These are phyloP conservation scores for Taphrina wiesneri DNA, from an alignment of 1,139 yeast genomes.

Conservation along the genomic window DNA sequence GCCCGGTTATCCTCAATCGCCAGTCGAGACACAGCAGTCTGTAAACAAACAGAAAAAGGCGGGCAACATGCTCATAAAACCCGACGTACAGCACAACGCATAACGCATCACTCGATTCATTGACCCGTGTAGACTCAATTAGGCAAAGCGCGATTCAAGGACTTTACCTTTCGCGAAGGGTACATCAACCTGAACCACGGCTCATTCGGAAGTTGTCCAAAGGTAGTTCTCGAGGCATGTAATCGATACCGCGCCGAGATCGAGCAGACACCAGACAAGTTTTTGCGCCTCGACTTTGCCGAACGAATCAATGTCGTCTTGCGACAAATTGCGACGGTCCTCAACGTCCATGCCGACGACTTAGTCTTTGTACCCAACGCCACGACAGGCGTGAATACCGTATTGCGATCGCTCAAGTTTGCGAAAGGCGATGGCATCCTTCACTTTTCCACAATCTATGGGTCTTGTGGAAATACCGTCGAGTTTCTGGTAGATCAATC, in stretches of 20 bases:
- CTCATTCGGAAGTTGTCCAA: slow-evolving; percentile 29
- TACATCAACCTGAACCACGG: slow-evolving; percentile 30
- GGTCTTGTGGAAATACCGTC: slow-evolving; percentile 59
- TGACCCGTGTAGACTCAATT: background rate
- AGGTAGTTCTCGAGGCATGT: slow-evolving; percentile 18
- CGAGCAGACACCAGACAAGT: slow-evolving; percentile 36
- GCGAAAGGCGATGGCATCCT: slow-evolving; percentile 58
- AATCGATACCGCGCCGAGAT: slow-evolving; percentile 13
- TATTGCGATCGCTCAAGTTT: slow-evolving; percentile 56
- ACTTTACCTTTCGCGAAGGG: slow-evolving; percentile 14
- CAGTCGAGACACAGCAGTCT: too few species aligned
- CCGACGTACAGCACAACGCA: background rate
- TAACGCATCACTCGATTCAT: background rate
- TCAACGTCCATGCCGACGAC: slow-evolving; percentile 51
- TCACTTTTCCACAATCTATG: slow-evolving; percentile 58
- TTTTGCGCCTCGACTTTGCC: slow-evolving; percentile 38
- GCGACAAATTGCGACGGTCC: slow-evolving; percentile 47
- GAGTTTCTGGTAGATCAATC: slow-evolving; percentile 50
- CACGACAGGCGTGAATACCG: slow-evolving; percentile 61
- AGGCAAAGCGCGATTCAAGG: slow-evolving; percentile 5
- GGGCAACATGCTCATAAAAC: background rate
- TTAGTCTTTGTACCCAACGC: slow-evolving; percentile 61
- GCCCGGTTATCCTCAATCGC: too few species aligned
- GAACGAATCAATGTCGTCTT: slow-evolving; percentile 41
- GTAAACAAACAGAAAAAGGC: too few species aligned